These are phyloP conservation scores for Adiantum capillusveneris DNA, from an alignment of 75 land plant genomes.

Conservation along the genomic window DNA sequence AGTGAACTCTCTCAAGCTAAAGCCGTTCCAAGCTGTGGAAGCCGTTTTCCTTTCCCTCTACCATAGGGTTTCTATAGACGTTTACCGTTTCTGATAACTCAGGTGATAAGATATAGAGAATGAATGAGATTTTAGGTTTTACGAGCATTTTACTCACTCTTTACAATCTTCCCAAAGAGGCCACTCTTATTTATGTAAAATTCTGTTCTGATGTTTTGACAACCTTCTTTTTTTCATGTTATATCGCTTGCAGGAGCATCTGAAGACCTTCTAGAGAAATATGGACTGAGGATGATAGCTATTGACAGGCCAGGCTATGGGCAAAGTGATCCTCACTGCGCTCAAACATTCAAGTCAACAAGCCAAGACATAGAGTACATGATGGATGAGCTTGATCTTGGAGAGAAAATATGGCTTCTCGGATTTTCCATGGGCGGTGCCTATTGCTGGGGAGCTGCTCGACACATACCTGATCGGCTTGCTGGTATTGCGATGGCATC, in stretches of 20 bases:
- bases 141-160: too few relatives aligned
- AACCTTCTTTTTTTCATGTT: too few relatives aligned
- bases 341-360: conserved; percentile 18
- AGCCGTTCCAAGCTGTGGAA: too few relatives aligned
- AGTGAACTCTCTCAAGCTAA: too few relatives aligned
- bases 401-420: conserved; percentile 23
- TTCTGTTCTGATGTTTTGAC: too few relatives aligned
- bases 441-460: conserved; percentile 30
- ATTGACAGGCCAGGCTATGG: conserved; percentile 39
- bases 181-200: too few relatives aligned
- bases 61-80: too few relatives aligned
- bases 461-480: conserved; percentile 28
- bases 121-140: too few relatives aligned
- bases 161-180: too few relatives aligned
- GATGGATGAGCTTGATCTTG: conserved; percentile 22
- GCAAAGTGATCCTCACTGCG: conserved; percentile 13
- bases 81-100: too few relatives aligned
- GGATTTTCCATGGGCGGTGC: conserved; percentile 32
- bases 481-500: conserved; percentile 26
- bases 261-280: conserved; percentile 20
- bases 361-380: conserved; percentile 20
- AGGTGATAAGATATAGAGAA: too few relatives aligned
- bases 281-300: conserved; percentile 22
- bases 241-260: conserved; percentile 17
- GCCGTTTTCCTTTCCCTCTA: too few relatives aligned